Percentiles rank a stretch among this genome's conserved stretches.
These are phyloP conservation scores for Fusarium austroafricanum DNA, from an alignment of 2,329 filamentous ascomycete species.

Conservation along the genomic window DNA sequence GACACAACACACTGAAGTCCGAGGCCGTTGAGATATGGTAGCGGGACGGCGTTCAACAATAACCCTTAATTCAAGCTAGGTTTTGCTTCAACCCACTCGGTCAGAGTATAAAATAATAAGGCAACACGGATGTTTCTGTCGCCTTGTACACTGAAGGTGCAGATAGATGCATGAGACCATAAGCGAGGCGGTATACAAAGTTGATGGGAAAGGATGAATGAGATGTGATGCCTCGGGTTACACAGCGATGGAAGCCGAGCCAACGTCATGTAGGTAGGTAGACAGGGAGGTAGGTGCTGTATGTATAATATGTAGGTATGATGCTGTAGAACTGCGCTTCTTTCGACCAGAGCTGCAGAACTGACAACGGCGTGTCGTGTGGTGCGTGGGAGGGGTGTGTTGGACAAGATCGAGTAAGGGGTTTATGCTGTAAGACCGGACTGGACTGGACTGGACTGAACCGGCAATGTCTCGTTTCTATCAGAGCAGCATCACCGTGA, in stretches of 20 bases:
- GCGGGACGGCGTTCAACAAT: conserved; percentile 11
- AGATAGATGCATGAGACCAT: conserved; percentile 20
- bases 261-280: conserved; percentile 36
- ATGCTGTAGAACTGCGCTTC: conserved; percentile 4
- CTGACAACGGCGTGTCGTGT: conserved; percentile 14
- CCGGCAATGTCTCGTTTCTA: conserved; percentile 28
- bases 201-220: conserved; percentile 30
- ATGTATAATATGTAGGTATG: not conserved
- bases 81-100: conserved; percentile 20
- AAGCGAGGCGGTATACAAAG: conserved; percentile 20
- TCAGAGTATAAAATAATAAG: conserved; percentile 18
- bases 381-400: conserved; percentile 18
- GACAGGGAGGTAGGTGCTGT: not conserved
- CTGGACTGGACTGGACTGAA: not conserved
- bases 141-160: conserved; percentile 22
- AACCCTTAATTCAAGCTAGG: conserved; percentile 2
- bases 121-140: conserved; percentile 36
- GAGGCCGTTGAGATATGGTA: conserved; percentile 1
- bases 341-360: conserved; percentile 22
- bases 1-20: conserved; percentile 4
- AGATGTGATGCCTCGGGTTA: conserved; percentile 38
- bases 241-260: conserved; percentile 28
- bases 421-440: conserved; percentile 31
- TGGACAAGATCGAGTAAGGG: conserved; percentile 37
- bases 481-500: conserved; percentile 31